A percentile compares a stretch with the other conserved stretches of the same genome.
Evolutionary conservation across 805 yeast genomes (phyloP).

Genomic region (Candida sithepensis): DNA sequence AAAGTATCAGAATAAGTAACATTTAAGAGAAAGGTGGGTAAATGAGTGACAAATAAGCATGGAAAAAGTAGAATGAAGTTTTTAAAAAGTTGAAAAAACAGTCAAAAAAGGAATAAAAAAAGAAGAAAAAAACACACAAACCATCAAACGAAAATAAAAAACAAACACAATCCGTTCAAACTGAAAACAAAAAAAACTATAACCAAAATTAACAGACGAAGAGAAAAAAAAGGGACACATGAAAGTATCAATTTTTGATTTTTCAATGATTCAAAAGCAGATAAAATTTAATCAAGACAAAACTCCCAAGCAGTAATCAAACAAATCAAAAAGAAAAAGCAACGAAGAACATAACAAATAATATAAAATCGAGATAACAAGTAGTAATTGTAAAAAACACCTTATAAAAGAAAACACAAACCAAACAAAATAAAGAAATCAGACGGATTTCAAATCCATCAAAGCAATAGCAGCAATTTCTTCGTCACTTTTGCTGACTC

Average conservation of each 20-base stretch:
- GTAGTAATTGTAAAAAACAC: background rate
- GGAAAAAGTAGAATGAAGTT: too few species aligned
- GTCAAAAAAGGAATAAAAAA: too few species aligned
- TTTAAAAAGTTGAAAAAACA: too few species aligned
- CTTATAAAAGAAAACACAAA: background rate
- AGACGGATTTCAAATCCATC: conserved; percentile 32
- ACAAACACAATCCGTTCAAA: too few species aligned
- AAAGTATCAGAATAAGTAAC: too few species aligned
- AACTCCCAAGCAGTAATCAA: background rate
- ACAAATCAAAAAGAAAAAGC: background rate
- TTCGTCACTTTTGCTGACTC: conserved; percentile 24
- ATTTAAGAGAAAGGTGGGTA: too few species aligned
- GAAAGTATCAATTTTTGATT: background rate
- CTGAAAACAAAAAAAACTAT: background rate
- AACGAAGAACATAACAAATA: background rate
- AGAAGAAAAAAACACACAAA: too few species aligned
- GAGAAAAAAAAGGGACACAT: background rate
- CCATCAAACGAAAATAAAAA: too few species aligned
- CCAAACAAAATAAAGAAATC: conserved; percentile 1
- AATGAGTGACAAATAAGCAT: too few species aligned
- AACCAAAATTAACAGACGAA: background rate
- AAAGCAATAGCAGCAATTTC: conserved; percentile 34
- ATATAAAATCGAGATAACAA: background rate
- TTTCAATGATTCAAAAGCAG: too few species aligned
- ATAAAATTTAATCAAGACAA: background rate